Base-by-base conservation (phyloP, 331 rosid species). In the Phaseolus coccineus region DNA sequence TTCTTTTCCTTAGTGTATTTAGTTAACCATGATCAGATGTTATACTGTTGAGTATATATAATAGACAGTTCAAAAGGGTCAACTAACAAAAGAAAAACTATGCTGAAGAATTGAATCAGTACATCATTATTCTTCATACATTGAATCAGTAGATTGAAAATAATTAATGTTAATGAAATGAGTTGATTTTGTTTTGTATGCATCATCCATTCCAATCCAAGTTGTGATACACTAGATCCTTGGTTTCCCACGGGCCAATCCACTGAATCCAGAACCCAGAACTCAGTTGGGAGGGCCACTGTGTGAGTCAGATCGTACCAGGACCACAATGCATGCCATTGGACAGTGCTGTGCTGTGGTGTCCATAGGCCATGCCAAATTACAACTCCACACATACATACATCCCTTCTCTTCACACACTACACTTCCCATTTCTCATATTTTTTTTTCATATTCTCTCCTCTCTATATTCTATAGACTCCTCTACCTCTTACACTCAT, bases 291-390 rank as follows among this genome's bases (percentile, higher is more conserved):
- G 77, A 71, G 77, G 77, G 77, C 83, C 83, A 79, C 24, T 31
- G 77, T 57, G 44, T 59, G 71, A 79, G 83, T 79, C 83, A 79
- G 83, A 70, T 79, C 30, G 83, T 71, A 79, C 77, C 67, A 79
- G 83, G 83, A 79, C 83, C 83, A 79, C 83, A 44, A 46, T 46
- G 51, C 51, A 46, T 79, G 83, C 13, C 77, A 64, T 69, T 76
- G 28, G 50, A 76, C 50, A 76, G 8, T 71, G 58, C 6, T 48
- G 42, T 37, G 42, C 42, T 37, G 62, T 56, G 13, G 61, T 55
- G 61, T 16, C 74, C 58, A 50, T 47, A 9, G 28, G 16, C 51
- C 51, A 46, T 12, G 13, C 51, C 62, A 24, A 74, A 30, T 40
- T 61, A 30, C 37, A 35, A 30, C 53, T 12, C 3, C 19, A 48